phyloP scores from a whole-genome alignment of 1,284 basidiomycete species.

The Cutaneotrichosporon dermatis region DNA sequence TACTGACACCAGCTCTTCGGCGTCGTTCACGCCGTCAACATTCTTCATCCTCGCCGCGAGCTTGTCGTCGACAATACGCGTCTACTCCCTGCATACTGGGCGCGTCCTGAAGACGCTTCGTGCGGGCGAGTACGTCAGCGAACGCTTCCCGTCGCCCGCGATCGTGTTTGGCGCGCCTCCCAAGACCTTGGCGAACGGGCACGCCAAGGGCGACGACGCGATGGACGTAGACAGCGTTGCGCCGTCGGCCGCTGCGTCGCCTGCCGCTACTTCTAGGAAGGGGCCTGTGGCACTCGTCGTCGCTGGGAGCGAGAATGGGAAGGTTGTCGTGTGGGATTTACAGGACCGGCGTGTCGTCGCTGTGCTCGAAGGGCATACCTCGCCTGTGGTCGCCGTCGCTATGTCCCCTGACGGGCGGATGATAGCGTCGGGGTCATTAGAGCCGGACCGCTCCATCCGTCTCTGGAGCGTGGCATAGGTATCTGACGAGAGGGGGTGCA shows the following conservation, averaged over 20 bases:
- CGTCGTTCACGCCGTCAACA: conserved; percentile 82
- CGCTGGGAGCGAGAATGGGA: conserved; percentile 84
- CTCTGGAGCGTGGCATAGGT: conserved; percentile 7
- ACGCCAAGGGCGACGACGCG: neutral
- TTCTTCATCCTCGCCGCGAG: conserved; percentile 82
- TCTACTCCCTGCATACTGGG: conserved; percentile 92
- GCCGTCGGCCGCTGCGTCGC: neutral
- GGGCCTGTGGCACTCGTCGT: conserved; percentile 57
- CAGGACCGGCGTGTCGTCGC: conserved; percentile 74
- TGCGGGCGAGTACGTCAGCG: conserved; percentile 29
- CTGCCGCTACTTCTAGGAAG: neutral
- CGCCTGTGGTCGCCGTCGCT: conserved; percentile 41
- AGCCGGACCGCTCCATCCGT: conserved; percentile 16
- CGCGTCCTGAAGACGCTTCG: conserved; percentile 84
- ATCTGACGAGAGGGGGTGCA: too few relatives aligned
- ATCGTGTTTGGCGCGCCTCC: conserved; percentile 25
- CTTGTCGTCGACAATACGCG: conserved; percentile 83
- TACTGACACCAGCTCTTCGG: conserved; percentile 26
- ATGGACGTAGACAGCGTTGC: neutral
- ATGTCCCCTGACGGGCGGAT: conserved; percentile 22
- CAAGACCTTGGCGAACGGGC: neutral
- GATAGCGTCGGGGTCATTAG: conserved; percentile 17
- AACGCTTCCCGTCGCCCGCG: conserved; percentile 35
- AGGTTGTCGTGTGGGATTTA: conserved; percentile 84
- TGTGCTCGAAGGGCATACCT: conserved; percentile 57